phyloP scores from a whole-genome alignment of 768 basidiomycete species.

The Omphalotus guepiniiformis region DNA sequence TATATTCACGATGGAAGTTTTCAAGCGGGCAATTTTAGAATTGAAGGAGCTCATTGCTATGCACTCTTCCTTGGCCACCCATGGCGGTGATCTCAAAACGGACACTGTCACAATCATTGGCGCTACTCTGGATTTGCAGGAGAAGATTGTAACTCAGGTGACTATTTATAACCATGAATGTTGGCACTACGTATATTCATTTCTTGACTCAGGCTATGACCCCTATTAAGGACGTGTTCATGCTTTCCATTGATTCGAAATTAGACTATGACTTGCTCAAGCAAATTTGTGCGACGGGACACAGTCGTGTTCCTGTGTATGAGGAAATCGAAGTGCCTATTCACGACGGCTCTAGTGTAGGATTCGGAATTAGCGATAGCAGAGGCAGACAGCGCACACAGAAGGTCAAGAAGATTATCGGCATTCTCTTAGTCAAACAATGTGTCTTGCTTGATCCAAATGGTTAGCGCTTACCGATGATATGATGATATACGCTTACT shows the following conservation, averaged over 20 bases:
- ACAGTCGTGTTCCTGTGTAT: conserved; percentile 80
- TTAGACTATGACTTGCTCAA: conserved; percentile 79
- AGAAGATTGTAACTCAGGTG: conserved; percentile 74
- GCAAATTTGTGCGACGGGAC: conserved; percentile 73
- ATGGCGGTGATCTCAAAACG: conserved; percentile 80
- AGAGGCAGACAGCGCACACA: conserved; percentile 29
- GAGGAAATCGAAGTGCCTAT: conserved; percentile 68
- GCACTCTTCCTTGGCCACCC: conserved; percentile 68
- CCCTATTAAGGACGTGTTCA: conserved; percentile 74
- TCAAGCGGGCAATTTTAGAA: conserved; percentile 33
- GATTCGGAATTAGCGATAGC: conserved; percentile 12
- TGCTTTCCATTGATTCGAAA: conserved; percentile 81
- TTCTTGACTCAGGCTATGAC: conserved; percentile 62
- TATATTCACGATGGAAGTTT: neutral
- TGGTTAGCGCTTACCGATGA: conserved; percentile 32
- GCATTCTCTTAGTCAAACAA: conserved; percentile 85
- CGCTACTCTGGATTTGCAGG: conserved; percentile 83
- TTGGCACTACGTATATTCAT: neutral
- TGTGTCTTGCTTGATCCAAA: conserved; percentile 86
- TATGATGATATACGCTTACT: neutral
- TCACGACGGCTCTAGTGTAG: conserved; percentile 20
- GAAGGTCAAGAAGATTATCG: conserved; percentile 78
- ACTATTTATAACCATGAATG: conserved; percentile 6
- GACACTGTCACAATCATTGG: conserved; percentile 91
- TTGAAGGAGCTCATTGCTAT: conserved; percentile 89